These are phyloP conservation scores for Ehretia macrophylla DNA, from an alignment of 257 asterid species.

Conservation along the genomic window DNA sequence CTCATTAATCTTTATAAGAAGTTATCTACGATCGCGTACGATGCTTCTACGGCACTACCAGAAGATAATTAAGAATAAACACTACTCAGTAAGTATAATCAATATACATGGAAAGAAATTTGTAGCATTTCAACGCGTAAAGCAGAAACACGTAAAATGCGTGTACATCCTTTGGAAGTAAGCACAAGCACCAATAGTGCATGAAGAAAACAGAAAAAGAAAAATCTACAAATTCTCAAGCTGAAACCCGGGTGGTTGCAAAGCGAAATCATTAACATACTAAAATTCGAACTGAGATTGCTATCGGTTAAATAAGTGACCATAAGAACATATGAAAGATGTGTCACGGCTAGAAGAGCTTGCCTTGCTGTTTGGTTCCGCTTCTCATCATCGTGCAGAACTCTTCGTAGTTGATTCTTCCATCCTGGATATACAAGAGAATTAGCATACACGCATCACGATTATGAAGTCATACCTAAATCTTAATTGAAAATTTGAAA, in stretches of 20 bases:
- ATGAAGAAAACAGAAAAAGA: neutral
- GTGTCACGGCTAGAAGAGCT: slow-evolving; percentile 33
- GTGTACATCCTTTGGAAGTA: neutral
- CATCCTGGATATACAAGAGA: slow-evolving; percentile 49
- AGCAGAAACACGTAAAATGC: neutral
- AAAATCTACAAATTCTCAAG: slow-evolving; percentile 1
- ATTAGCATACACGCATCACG: neutral
- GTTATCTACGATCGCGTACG: neutral
- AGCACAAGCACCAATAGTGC: neutral
- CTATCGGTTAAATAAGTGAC: neutral
- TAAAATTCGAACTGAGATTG: neutral
- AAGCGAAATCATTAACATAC: neutral
- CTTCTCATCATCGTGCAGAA: slow-evolving; percentile 89
- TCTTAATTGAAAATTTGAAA: neutral
- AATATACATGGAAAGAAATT: neutral
- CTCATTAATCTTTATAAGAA: no score
- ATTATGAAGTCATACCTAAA: neutral
- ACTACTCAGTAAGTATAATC: neutral
- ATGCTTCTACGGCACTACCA: neutral
- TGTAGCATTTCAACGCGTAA: no score
- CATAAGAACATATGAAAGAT: neutral
- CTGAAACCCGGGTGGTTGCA: neutral
- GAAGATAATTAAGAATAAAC: neutral
- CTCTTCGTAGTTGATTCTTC: slow-evolving; percentile 80
- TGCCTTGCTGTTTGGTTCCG: slow-evolving; percentile 52